Percentiles rank a stretch among this genome's conserved stretches.
These are phyloP conservation scores for Escallonia rubra DNA, from an alignment of 129 eudicot species.

Conservation along the genomic window DNA sequence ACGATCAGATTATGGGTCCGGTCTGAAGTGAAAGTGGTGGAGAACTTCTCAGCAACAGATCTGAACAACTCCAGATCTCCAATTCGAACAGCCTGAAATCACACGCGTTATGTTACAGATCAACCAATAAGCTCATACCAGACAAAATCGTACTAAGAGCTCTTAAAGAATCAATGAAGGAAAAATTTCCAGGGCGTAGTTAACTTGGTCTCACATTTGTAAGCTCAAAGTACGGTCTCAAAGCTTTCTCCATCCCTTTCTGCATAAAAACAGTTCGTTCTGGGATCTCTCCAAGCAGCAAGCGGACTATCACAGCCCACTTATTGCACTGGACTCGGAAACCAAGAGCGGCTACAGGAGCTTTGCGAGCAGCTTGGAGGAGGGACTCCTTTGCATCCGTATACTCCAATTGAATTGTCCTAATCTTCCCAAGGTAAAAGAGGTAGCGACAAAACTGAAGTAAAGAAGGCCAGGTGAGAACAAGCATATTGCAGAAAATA, in stretches of 20 bases:
- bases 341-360: conserved; percentile 93
- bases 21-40: conserved; percentile 71
- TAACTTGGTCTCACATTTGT: conserved; percentile 66
- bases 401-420: conserved; percentile 94
- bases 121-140: not conserved
- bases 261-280: conserved; percentile 93
- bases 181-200: not conserved
- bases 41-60: conserved; percentile 67
- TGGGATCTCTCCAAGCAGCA: conserved; percentile 91
- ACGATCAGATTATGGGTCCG: conserved; percentile 84
- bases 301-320: conserved; percentile 95
- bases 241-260: conserved; percentile 94
- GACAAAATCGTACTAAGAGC: too few species aligned
- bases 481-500: not conserved
- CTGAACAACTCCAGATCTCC: conserved; percentile 88
- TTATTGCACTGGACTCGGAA: conserved; percentile 92
- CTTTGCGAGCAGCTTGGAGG: conserved; percentile 97
- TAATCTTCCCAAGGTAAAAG: conserved; percentile 90
- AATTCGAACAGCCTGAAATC: conserved; percentile 81
- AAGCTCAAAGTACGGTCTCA: conserved; percentile 94
- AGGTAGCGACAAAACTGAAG: conserved; percentile 84
- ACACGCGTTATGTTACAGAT: not conserved
- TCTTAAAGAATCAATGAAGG: too few species aligned
- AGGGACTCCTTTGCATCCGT: conserved; percentile 98
- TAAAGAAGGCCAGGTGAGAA: not conserved